phyloP scores from a whole-genome alignment of 2,329 filamentous ascomycete species.

The Emergomyces pasteurianus region DNA sequence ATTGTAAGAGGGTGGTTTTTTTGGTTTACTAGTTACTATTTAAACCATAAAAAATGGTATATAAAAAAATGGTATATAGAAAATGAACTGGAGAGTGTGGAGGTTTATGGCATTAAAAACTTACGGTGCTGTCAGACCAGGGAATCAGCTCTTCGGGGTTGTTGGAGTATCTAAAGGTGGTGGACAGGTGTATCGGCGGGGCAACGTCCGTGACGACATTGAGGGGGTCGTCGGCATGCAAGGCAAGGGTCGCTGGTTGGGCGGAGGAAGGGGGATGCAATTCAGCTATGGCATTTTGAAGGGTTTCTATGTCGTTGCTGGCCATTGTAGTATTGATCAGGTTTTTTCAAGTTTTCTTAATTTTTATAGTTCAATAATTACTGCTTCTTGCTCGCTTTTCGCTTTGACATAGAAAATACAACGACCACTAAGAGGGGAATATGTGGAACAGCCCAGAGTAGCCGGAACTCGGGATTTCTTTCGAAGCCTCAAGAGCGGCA shows the following conservation, averaged over 20 bases:
- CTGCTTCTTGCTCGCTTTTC: too few species aligned
- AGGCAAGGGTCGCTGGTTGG: conserved; percentile 53
- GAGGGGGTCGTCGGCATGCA: conserved; percentile 72
- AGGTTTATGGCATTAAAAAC: conserved; percentile 18
- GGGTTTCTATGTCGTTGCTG: not conserved
- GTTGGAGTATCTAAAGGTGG: conserved; percentile 70
- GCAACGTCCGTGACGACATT: conserved; percentile 68
- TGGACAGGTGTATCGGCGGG: conserved; percentile 80
- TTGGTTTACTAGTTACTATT: too few species aligned
- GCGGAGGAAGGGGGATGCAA: conserved; percentile 9
- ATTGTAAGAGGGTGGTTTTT: not conserved
- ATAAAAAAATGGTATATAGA: not conserved
- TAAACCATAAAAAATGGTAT: not conserved
- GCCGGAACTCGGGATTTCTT: too few species aligned
- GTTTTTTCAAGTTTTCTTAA: too few species aligned
- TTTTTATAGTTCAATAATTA: too few species aligned
- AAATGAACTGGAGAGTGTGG: not conserved
- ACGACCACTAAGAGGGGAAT: too few species aligned
- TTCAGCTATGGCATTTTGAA: not conserved
- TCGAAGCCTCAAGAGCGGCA: too few species aligned
- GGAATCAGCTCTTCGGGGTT: conserved; percentile 56
- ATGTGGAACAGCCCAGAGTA: too few species aligned
- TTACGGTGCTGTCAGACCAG: conserved; percentile 43
- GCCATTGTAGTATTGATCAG: too few species aligned
- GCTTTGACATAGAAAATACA: too few species aligned